A percentile compares a stretch with the other conserved stretches of the same genome.
Conservation (phyloP, 306 rosid genomes). For the Fragaria vesca region DNA sequence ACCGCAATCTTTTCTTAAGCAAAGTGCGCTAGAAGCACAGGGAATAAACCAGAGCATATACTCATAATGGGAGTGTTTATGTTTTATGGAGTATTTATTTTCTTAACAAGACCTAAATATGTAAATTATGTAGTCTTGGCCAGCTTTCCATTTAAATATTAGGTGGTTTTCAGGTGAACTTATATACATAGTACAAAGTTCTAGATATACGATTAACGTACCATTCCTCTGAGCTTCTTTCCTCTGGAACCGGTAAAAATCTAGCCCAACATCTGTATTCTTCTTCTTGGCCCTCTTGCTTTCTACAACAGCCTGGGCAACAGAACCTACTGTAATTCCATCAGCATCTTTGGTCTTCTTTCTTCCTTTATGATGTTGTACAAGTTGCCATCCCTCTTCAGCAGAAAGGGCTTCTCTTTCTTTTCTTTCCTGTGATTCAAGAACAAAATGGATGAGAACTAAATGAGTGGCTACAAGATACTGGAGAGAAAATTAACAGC, state of each 20-base stretch:
- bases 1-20: neutral
- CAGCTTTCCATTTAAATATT: neutral
- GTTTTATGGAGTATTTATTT: neutral
- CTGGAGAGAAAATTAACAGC: neutral
- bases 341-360: slow-evolving; percentile 83
- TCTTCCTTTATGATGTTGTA: slow-evolving; percentile 82
- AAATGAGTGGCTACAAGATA: neutral
- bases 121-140: neutral
- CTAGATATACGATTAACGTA: slow-evolving; percentile 22
- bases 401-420: slow-evolving; percentile 68
- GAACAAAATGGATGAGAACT: slow-evolving; percentile 14
- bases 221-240: slow-evolving; percentile 85
- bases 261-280: slow-evolving; percentile 52
- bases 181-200: neutral
- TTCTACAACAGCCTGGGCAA: slow-evolving; percentile 69
- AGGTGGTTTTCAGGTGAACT: neutral
- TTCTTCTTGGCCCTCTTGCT: slow-evolving; percentile 66
- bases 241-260: slow-evolving; percentile 86
- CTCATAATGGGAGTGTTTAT: neutral
- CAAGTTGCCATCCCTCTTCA: slow-evolving; percentile 91
- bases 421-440: slow-evolving; percentile 58
- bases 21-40: neutral
- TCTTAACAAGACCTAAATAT: neutral
- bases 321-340: slow-evolving; percentile 76
- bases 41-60: neutral